phyloP scores from a whole-genome alignment of 176 grass and related monocot genomes.

The Thalia dealbata region DNA sequence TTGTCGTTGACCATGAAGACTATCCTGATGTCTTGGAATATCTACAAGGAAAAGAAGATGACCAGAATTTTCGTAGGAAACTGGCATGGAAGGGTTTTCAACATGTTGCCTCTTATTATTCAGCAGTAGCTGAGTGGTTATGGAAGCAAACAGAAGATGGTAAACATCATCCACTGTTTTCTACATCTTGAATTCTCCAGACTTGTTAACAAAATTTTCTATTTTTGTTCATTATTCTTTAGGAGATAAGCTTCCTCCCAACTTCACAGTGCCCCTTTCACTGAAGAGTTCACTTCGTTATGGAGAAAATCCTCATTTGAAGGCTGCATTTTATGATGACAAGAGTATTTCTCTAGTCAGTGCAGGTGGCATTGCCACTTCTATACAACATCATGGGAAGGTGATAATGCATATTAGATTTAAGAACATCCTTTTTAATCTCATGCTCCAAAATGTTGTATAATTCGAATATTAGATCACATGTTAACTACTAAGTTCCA shows the following conservation, averaged over 20 bases:
- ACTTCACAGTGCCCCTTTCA: conserved; percentile 59
- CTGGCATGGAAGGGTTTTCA: conserved; percentile 90
- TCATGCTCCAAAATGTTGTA: not conserved
- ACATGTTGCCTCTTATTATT: conserved; percentile 74
- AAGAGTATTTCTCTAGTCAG: conserved; percentile 63
- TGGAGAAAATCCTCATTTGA: conserved; percentile 95
- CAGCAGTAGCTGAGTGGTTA: conserved; percentile 71
- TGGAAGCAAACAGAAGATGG: conserved; percentile 66
- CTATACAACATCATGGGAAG: conserved; percentile 85
- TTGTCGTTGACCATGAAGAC: conserved; percentile 25
- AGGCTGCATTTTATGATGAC: conserved; percentile 82
- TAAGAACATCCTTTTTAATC: not conserved
- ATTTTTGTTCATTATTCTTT: not conserved
- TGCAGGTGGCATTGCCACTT: conserved; percentile 77
- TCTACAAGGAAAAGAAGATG: conserved; percentile 31
- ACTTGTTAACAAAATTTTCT: not conserved
- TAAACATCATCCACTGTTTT: conserved; percentile 7
- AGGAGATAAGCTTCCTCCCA: conserved; percentile 61
- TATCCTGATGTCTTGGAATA: conserved; percentile 24
- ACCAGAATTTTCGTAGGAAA: conserved; percentile 52
- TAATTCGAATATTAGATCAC: too few relatives aligned
- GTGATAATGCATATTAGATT: conserved; percentile 18
- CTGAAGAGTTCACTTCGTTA: conserved; percentile 67
- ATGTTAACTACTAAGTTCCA: too few relatives aligned
- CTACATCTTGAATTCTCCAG: not conserved